These are phyloP conservation scores for Obelidium mucronatum DNA, from an alignment of 192 early-diverging fungal genomes.

Conservation along the genomic window DNA sequence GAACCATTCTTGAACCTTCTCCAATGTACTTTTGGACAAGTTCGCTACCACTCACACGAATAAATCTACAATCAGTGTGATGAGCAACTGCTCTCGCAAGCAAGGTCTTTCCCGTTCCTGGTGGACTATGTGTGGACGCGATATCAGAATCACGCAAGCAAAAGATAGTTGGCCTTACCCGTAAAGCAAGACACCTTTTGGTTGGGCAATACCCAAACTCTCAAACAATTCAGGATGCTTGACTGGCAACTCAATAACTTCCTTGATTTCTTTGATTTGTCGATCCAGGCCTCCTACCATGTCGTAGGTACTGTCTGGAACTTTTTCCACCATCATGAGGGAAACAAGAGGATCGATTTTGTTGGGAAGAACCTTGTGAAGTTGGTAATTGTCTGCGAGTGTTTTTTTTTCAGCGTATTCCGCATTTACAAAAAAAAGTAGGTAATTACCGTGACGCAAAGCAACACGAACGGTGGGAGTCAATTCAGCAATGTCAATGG, in stretches of 20 bases:
- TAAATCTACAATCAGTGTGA: constrained; percentile 93
- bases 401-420: too few relatives aligned
- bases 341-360: constrained; percentile 99
- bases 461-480: constrained; percentile 94
- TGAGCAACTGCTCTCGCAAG: constrained; percentile 96
- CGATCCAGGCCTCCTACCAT: constrained; percentile 99
- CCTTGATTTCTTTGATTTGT: constrained; percentile 99
- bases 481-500: constrained; percentile 90
- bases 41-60: constrained; percentile 93
- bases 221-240: constrained; percentile 99
- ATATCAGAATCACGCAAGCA: neutral
- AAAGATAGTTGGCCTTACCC: constrained; percentile 46
- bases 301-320: constrained; percentile 98
- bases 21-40: constrained; percentile 99
- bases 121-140: constrained; percentile 52
- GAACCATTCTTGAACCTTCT: constrained; percentile 96
- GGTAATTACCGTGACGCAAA: constrained; percentile 66
- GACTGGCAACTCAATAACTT: constrained; percentile 99
- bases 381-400: constrained; percentile 81
- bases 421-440: too few relatives aligned
- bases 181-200: constrained; percentile 94
- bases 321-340: constrained; percentile 99
- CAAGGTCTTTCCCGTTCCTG: constrained; percentile 96
- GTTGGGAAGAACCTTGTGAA: constrained; percentile 96
- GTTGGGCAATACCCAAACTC: constrained; percentile 96